Percentiles rank a stretch among this genome's conserved stretches.
Evolutionary conservation across 2,329 filamentous ascomycete species (phyloP).

Genomic region (Verticillium dahliae): DNA sequence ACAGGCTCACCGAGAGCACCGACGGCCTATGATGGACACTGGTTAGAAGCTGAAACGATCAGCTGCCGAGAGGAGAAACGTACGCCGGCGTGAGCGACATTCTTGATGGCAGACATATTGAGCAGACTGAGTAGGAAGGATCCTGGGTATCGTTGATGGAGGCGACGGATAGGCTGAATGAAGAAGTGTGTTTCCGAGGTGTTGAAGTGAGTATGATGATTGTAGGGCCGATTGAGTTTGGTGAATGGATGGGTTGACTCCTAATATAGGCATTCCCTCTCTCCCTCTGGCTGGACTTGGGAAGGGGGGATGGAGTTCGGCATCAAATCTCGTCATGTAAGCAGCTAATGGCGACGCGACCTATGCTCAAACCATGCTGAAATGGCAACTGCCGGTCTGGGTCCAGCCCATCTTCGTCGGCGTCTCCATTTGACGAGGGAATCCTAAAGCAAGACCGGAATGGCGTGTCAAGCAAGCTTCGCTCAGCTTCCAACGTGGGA

Average conservation of each 20-base stretch:
- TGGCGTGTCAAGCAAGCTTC: not conserved
- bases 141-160: no score
- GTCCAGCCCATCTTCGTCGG: not conserved
- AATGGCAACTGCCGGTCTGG: not conserved
- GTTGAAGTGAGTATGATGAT: no score
- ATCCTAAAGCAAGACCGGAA: not conserved
- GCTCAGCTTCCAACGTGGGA: not conserved
- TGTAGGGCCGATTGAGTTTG: not conserved
- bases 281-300: not conserved
- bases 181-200: no score
- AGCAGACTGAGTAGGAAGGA: not conserved
- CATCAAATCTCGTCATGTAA: not conserved
- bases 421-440: no score
- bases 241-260: not conserved
- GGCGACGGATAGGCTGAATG: no score
- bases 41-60: not conserved
- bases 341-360: not conserved
- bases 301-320: no score
- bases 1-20: constrained; percentile 33
- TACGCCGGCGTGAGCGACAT: constrained; percentile 8
- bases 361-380: not conserved
- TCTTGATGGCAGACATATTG: constrained; percentile 5
- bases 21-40: constrained; percentile 14
- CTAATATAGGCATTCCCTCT: not conserved
- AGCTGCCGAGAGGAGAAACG: not conserved